Percentiles rank a stretch among this genome's conserved stretches.
These are phyloP conservation scores for Lycium barbarum DNA, from an alignment of 257 asterid species.

Conservation along the genomic window DNA sequence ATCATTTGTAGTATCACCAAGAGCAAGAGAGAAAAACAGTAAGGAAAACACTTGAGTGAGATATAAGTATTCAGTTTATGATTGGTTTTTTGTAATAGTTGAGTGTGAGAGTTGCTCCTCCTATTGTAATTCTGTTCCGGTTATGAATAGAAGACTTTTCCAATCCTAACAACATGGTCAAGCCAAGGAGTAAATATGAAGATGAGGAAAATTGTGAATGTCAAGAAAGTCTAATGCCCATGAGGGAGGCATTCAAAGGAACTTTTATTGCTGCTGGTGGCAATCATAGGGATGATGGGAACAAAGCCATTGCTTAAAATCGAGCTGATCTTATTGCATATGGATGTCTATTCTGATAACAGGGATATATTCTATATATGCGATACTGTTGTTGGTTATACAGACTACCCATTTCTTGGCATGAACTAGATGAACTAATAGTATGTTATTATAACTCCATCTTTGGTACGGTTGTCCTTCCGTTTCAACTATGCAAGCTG, in stretches of 20 bases:
- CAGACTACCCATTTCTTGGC: conserved; percentile 77
- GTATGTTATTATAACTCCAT: not conserved
- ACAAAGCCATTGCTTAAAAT: conserved; percentile 57
- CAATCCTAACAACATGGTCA: no score
- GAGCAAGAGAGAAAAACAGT: no score
- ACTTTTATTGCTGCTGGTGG: conserved; percentile 76
- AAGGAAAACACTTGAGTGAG: no score
- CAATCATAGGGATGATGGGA: conserved; percentile 65
- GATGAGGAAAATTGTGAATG: conserved; percentile 38
- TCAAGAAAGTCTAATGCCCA: conserved; percentile 51
- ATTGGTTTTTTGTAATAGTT: no score
- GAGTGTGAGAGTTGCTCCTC: no score
- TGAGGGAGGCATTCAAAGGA: conserved; percentile 67
- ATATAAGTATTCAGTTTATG: no score
- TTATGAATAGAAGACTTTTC: no score
- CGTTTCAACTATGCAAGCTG: no score
- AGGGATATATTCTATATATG: conserved; percentile 59
- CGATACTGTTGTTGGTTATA: conserved; percentile 72
- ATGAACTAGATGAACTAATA: conserved; percentile 22
- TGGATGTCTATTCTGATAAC: conserved; percentile 63
- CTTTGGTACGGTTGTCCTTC: no score
- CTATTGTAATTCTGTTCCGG: no score
- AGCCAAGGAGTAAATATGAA: conserved; percentile 57
- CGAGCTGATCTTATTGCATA: conserved; percentile 66
- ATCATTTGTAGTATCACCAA: no score